phyloP scores from a whole-genome alignment of 352 stramenopile genomes.

The Pythium scleroteichum region DNA sequence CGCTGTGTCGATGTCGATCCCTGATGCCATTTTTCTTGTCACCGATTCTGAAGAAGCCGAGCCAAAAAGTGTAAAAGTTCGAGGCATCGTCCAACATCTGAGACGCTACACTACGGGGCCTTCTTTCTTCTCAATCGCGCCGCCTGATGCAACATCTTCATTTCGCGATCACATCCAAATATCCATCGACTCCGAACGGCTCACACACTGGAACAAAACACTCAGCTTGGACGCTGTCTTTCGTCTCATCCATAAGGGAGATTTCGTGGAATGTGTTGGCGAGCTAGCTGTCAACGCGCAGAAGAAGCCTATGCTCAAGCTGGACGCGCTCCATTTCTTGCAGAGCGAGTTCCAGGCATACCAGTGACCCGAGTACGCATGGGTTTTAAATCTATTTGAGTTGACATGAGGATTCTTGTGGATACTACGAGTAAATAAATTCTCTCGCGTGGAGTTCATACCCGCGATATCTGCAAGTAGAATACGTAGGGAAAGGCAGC shows the following conservation, averaged over 20 bases:
- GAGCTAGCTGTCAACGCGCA: conserved; percentile 22
- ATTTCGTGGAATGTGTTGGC: conserved; percentile 20
- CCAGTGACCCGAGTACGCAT: too few relatives aligned
- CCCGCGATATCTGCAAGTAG: conserved; percentile 29
- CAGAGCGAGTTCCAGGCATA: conserved; percentile 31
- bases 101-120: conserved; percentile 24
- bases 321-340: conserved; percentile 22
- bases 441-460: conserved; percentile 1
- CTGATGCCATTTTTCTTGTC: neutral
- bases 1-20: neutral
- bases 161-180: conserved; percentile 28
- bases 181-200: conserved; percentile 11
- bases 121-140: conserved; percentile 28
- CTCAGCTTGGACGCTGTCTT: conserved; percentile 17
- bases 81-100: conserved; percentile 25
- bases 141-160: neutral
- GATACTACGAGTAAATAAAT: conserved; percentile 11
- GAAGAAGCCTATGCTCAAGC: conserved; percentile 19
- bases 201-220: neutral
- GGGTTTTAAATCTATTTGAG: too few relatives aligned
- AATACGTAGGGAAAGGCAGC: conserved; percentile 22
- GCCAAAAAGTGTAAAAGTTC: neutral
- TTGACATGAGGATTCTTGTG: too few relatives aligned
- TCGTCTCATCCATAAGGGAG: conserved; percentile 25
- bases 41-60: neutral